Evolutionary conservation across 2,329 filamentous ascomycete species (phyloP).

Genomic region (Lanzia echinophila): DNA sequence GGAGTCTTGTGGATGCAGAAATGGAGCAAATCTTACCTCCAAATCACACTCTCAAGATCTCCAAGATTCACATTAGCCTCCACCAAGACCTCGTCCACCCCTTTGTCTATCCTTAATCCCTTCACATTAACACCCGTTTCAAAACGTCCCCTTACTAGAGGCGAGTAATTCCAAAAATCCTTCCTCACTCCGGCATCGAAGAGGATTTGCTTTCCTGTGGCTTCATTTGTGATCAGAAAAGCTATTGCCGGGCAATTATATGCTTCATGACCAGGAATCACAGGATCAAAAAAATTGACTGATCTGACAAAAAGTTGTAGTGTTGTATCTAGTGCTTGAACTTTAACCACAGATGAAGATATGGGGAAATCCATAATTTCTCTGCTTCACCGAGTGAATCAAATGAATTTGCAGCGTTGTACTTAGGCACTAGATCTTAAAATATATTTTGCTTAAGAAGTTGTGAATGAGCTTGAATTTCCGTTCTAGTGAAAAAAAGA

Average conservation of each 20-base stretch:
- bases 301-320: not conserved
- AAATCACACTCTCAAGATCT: slow-evolving; percentile 33
- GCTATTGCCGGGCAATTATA: slow-evolving; percentile 7
- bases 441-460: too few relatives aligned
- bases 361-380: not conserved
- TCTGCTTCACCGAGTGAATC: too few relatives aligned
- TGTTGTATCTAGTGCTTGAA: not conserved
- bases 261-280: not conserved
- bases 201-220: slow-evolving; percentile 8
- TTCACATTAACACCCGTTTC: slow-evolving; percentile 18
- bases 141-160: slow-evolving; percentile 19
- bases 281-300: not conserved
- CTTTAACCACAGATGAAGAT: not conserved
- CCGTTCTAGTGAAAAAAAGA: too few relatives aligned
- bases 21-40: slow-evolving; percentile 6
- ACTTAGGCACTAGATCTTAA: too few relatives aligned
- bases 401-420: too few relatives aligned
- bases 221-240: slow-evolving; percentile 19
- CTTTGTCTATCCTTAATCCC: slow-evolving; percentile 30
- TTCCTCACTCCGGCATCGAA: slow-evolving; percentile 30
- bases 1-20: not conserved
- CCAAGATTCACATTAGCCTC: slow-evolving; percentile 13
- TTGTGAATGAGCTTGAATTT: too few relatives aligned
- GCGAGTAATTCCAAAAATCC: slow-evolving; percentile 28
- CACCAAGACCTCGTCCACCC: slow-evolving; percentile 27